A percentile compares a stretch with the other conserved stretches of the same genome.
These are phyloP conservation scores for Eruca vesicaria DNA, from an alignment of 441 rosid genomes.

Conservation along the genomic window DNA sequence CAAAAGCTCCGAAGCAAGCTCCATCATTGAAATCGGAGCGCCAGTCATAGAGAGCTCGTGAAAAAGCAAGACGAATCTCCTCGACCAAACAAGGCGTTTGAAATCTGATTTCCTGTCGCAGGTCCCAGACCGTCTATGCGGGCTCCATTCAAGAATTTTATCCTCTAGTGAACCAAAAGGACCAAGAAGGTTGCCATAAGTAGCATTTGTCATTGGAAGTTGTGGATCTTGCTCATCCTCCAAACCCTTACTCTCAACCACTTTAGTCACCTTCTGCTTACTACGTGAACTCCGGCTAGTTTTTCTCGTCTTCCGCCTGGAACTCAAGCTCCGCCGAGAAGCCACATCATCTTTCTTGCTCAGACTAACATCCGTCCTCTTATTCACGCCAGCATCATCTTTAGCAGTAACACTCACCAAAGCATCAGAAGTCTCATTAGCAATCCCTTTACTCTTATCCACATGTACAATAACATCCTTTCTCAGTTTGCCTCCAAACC, in stretches of 20 bases:
- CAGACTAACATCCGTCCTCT: slow-evolving; percentile 45
- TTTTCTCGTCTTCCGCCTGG: slow-evolving; percentile 51
- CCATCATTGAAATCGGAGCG: slow-evolving; percentile 93
- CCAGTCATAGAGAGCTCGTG: slow-evolving; percentile 97
- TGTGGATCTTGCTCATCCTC: slow-evolving; percentile 57
- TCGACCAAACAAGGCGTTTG: slow-evolving; percentile 87
- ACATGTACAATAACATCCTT: slow-evolving; percentile 29
- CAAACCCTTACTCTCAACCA: slow-evolving; percentile 34
- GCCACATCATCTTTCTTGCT: slow-evolving; percentile 43
- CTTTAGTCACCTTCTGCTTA: slow-evolving; percentile 41
- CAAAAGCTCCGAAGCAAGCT: slow-evolving; percentile 84
- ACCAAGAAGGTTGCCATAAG: slow-evolving; percentile 79
- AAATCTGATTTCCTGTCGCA: slow-evolving; percentile 84
- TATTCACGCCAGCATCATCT: slow-evolving; percentile 35
- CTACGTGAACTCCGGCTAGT: slow-evolving; percentile 37
- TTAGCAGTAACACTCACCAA: slow-evolving; percentile 36
- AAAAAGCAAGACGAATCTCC: slow-evolving; percentile 75
- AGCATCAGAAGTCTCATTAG: slow-evolving; percentile 43
- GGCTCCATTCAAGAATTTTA: slow-evolving; percentile 75
- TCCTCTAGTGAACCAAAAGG: slow-evolving; percentile 81
- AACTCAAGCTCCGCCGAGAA: slow-evolving; percentile 36
- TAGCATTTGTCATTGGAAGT: slow-evolving; percentile 55
- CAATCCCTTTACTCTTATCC: slow-evolving; percentile 34
- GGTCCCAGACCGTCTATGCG: slow-evolving; percentile 77
- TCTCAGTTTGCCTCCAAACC: slow-evolving; percentile 50